A percentile compares a stretch with the other conserved stretches of the same genome.
phyloP scores from a whole-genome alignment of 805 yeast species.

The Yarrowia osloensis region DNA sequence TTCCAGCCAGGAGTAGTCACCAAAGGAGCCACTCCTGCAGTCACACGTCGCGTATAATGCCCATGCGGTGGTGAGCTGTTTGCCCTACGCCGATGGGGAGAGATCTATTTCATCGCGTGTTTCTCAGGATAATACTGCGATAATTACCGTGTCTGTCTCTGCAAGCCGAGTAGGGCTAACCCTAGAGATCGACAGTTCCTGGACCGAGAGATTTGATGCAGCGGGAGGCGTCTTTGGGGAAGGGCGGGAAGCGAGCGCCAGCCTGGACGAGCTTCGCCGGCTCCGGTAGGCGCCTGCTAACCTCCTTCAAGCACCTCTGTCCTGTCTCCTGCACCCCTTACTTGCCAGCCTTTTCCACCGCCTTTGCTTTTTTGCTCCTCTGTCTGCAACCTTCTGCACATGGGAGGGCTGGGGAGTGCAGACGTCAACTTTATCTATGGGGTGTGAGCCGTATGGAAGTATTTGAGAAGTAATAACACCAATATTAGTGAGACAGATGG shows the following conservation, averaged over 20 bases:
- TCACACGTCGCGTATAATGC: not conserved
- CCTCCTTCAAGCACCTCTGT: not conserved
- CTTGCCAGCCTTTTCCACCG: not conserved
- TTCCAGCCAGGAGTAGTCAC: not conserved
- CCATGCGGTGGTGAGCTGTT: too few relatives aligned
- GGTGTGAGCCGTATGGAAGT: not conserved
- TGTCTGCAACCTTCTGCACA: conserved; percentile 8
- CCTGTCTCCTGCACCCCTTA: conserved; percentile 15
- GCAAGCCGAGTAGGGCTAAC: not conserved
- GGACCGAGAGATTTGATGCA: not conserved
- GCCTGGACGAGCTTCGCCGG: not conserved
- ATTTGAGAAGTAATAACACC: not conserved
- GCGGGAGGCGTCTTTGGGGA: not conserved
- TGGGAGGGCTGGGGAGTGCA: conserved; percentile 2
- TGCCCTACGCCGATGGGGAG: too few relatives aligned
- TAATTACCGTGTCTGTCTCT: too few relatives aligned
- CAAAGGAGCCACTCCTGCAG: not conserved
- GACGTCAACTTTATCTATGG: conserved; percentile 8
- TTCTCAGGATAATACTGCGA: too few relatives aligned
- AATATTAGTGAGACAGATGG: not conserved
- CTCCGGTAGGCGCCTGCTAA: not conserved
- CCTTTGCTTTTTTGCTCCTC: not conserved
- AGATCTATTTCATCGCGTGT: too few relatives aligned
- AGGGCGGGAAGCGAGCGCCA: not conserved
- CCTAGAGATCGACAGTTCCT: not conserved